A percentile compares a stretch with the other conserved stretches of the same genome.
Conservation (phyloP, 2,329 filamentous ascomycete genomes). For the Calonectria fujianensis region DNA sequence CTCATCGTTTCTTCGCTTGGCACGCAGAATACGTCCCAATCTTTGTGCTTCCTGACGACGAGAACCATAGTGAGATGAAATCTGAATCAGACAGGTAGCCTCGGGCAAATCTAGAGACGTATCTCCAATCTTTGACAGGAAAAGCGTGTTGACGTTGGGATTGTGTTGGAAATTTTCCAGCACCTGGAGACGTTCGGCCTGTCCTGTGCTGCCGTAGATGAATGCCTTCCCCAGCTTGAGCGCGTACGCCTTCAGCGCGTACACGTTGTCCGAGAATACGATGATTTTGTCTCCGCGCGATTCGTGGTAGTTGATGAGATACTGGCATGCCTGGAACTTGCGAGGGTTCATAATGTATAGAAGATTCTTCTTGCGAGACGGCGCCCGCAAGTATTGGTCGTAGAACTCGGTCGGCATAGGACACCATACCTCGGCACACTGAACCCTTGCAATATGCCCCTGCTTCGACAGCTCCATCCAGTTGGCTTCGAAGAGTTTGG, state of each 20-base stretch:
- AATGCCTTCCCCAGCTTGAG: slow-evolving; percentile 89
- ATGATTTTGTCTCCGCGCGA: slow-evolving; percentile 97
- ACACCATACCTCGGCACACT: slow-evolving; percentile 99
- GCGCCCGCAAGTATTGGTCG: slow-evolving; percentile 89
- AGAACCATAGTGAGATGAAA: slow-evolving; percentile 97
- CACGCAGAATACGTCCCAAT: slow-evolving; percentile 92
- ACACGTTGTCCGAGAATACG: slow-evolving; percentile 98
- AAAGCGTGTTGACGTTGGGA: slow-evolving; percentile 91
- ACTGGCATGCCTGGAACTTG: slow-evolving; percentile 98
- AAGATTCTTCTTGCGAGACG: slow-evolving; percentile 67
- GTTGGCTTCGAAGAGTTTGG: slow-evolving; percentile 98
- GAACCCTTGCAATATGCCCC: slow-evolving; percentile 96
- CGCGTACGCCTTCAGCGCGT: slow-evolving; percentile 90
- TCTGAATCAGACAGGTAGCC: slow-evolving; percentile 96
- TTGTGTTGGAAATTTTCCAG: slow-evolving; percentile 97
- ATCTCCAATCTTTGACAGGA: slow-evolving; percentile 97
- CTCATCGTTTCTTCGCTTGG: slow-evolving; percentile 96
- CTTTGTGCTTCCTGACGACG: slow-evolving; percentile 97
- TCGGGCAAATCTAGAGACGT: slow-evolving; percentile 98
- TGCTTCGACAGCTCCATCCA: slow-evolving; percentile 99
- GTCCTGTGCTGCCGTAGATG: slow-evolving; percentile 92
- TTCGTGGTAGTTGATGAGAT: slow-evolving; percentile 98
- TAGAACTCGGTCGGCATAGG: slow-evolving; percentile 99
- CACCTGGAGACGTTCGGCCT: slow-evolving; percentile 89
- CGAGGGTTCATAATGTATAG: slow-evolving; percentile 98